Evolutionary conservation across 805 yeast genomes (phyloP).

Genomic region (Hagleromyces aurorensis): DNA sequence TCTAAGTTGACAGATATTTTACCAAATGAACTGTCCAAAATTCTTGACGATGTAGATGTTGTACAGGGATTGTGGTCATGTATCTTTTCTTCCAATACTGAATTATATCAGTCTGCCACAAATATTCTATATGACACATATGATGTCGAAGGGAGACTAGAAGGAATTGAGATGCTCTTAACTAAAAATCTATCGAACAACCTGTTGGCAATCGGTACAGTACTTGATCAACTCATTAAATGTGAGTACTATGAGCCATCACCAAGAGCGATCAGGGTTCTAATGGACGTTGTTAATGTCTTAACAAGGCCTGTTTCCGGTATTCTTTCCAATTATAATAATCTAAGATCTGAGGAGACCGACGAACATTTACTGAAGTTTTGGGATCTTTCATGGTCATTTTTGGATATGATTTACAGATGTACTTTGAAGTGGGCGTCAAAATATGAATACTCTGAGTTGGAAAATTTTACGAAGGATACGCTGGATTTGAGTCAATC

Average conservation of each 20-base stretch:
- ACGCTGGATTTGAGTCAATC: conserved; percentile 69
- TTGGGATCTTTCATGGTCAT: conserved; percentile 74
- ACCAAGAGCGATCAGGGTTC: conserved; percentile 62
- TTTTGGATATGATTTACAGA: conserved; percentile 58
- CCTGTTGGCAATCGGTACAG: conserved; percentile 41
- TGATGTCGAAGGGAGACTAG: conserved; percentile 73
- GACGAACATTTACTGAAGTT: conserved; percentile 30
- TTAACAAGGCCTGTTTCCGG: conserved; percentile 64
- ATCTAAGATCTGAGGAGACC: conserved; percentile 20
- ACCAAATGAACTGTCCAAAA: conserved; percentile 29
- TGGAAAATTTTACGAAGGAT: conserved; percentile 81
- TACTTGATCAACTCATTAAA: conserved; percentile 38
- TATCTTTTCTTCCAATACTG: conserved; percentile 52
- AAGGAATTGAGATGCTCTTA: conserved; percentile 56
- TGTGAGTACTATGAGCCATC: conserved; percentile 59
- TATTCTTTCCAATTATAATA: conserved; percentile 31
- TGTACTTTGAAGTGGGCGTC: conserved; percentile 73
- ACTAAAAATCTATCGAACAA: conserved; percentile 37
- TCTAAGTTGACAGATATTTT: conserved; percentile 36
- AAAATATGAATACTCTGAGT: conserved; percentile 42
- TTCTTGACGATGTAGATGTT: conserved; percentile 37
- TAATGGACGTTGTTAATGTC: conserved; percentile 63
- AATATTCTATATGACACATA: conserved; percentile 67
- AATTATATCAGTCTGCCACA: conserved; percentile 58
- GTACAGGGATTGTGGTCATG: conserved; percentile 68